phyloP scores from a whole-genome alignment of 345 rosid genomes.

The Euphorbia pulcherrima region DNA sequence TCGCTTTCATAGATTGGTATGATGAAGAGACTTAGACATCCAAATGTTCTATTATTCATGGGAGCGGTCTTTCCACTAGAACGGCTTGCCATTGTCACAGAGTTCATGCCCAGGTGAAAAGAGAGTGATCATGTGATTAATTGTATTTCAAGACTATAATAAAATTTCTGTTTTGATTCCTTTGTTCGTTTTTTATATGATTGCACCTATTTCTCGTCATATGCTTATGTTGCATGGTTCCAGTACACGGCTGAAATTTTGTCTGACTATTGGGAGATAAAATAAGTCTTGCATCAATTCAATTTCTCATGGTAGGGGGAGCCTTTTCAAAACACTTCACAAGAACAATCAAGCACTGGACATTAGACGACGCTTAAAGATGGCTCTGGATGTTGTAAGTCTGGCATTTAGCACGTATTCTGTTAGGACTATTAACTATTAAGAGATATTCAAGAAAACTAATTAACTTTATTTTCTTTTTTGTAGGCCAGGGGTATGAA shows the following conservation, averaged over 20 bases:
- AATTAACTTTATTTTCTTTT: neutral
- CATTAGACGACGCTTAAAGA: constrained; percentile 60
- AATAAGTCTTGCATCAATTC: neutral
- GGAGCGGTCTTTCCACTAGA: constrained; percentile 81
- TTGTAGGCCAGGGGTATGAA: constrained; percentile 93
- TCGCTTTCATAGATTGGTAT: constrained; percentile 48
- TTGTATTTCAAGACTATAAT: no score
- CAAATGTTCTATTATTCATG: constrained; percentile 85
- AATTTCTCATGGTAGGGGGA: constrained; percentile 57
- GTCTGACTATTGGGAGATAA: neutral
- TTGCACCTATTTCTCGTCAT: neutral
- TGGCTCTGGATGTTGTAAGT: constrained; percentile 90
- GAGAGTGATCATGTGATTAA: neutral
- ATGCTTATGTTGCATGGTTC: constrained; percentile 1
- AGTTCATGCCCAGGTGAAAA: constrained; percentile 71
- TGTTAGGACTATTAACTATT: neutral
- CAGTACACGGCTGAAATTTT: neutral
- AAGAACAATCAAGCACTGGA: constrained; percentile 62
- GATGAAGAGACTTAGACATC: constrained; percentile 86
- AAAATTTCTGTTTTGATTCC: neutral
- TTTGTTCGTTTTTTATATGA: neutral
- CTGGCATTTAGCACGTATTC: neutral
- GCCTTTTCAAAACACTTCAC: constrained; percentile 87
- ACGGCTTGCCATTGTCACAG: constrained; percentile 75
- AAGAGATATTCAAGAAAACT: constrained; percentile 2